Percentiles rank a stretch among this genome's conserved stretches.
Evolutionary conservation across 177 flowering plant species (phyloP).

Genomic region (Vitis hybrid): DNA sequence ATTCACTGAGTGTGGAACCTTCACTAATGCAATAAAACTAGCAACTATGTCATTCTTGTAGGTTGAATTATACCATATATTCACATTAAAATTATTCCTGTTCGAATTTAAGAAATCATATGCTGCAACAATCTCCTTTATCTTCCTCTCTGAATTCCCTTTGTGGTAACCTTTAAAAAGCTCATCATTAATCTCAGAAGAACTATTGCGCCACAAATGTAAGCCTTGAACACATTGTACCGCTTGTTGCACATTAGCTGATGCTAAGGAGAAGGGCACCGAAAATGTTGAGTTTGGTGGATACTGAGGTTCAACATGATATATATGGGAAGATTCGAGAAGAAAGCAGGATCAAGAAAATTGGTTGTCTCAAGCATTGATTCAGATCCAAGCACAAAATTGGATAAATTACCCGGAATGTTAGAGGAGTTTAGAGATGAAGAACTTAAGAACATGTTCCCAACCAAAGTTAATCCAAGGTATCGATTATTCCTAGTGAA

Average conservation of each 20-base stretch:
- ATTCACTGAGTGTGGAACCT: conserved; percentile 78
- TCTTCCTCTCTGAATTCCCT: conserved; percentile 62
- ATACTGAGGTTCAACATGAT: conserved; percentile 61
- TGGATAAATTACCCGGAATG: conserved; percentile 40
- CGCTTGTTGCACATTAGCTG: conserved; percentile 34
- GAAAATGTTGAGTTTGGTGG: conserved; percentile 46
- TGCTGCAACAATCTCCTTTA: conserved; percentile 82
- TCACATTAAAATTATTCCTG: conserved; percentile 62
- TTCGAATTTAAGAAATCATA: conserved; percentile 84
- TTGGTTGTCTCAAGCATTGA: conserved; percentile 27
- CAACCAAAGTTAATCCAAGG: conserved; percentile 58
- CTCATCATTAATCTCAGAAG: conserved; percentile 66
- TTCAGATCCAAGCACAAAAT: conserved; percentile 53
- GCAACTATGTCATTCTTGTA: conserved; percentile 49
- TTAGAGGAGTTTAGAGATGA: conserved; percentile 39
- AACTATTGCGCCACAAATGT: conserved; percentile 69
- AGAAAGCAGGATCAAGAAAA: conserved; percentile 72
- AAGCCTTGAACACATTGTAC: conserved; percentile 66
- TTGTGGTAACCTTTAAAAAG: conserved; percentile 60
- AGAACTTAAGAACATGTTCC: conserved; percentile 45
- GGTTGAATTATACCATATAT: conserved; percentile 86
- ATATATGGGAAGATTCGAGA: conserved; percentile 42
- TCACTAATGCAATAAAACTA: conserved; percentile 35
- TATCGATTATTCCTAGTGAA: conserved; percentile 72
- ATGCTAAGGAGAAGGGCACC: conserved; percentile 33